A percentile compares a stretch with the other conserved stretches of the same genome.
Conservation (phyloP, 1,284 basidiomycete genomes). For the Flammula alnicola region DNA sequence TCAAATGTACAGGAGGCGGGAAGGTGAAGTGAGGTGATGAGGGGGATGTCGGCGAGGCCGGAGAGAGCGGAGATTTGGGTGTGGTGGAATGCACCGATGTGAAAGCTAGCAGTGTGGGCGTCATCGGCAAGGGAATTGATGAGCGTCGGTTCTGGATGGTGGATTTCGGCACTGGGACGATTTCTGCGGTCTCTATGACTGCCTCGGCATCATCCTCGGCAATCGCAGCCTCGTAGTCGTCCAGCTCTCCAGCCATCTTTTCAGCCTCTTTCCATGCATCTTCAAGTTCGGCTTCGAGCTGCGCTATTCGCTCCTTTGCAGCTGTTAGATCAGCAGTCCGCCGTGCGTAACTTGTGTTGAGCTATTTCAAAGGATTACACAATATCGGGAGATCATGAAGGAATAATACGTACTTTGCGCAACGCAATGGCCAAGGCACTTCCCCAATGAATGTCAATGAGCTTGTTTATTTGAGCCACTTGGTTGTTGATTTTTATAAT, state of each 20-base stretch:
- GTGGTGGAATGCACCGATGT: conserved; percentile 18
- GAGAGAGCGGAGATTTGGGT: conserved; percentile 18
- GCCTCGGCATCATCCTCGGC: conserved; percentile 39
- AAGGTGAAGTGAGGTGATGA: conserved; percentile 20
- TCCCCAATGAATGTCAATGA: conserved; percentile 69
- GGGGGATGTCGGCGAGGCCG: conserved; percentile 14
- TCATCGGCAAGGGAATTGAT: conserved; percentile 27
- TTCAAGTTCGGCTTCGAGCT: conserved; percentile 72
- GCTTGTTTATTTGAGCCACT: conserved; percentile 59
- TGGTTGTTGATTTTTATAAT: conserved; percentile 65
- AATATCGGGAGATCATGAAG: conserved; percentile 4
- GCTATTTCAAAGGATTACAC: conserved; percentile 10
- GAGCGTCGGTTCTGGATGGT: conserved; percentile 26
- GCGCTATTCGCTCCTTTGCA: conserved; percentile 49
- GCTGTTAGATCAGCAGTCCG: conserved; percentile 59
- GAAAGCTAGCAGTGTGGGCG: conserved; percentile 27
- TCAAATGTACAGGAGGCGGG: conserved; percentile 21
- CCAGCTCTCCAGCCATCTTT: conserved; percentile 69
- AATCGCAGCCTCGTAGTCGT: conserved; percentile 50
- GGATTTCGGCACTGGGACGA: conserved; percentile 40
- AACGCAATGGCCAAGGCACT: conserved; percentile 77
- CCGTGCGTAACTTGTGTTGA: conserved; percentile 61
- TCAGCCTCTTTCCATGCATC: conserved; percentile 82
- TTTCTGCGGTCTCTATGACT: conserved; percentile 49
- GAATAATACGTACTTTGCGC: conserved; percentile 56